Percentiles rank a stretch among this genome's conserved stretches.
These are phyloP conservation scores for Globisporangium abappressorium DNA, from an alignment of 352 stramenopile genomes.

Conservation along the genomic window DNA sequence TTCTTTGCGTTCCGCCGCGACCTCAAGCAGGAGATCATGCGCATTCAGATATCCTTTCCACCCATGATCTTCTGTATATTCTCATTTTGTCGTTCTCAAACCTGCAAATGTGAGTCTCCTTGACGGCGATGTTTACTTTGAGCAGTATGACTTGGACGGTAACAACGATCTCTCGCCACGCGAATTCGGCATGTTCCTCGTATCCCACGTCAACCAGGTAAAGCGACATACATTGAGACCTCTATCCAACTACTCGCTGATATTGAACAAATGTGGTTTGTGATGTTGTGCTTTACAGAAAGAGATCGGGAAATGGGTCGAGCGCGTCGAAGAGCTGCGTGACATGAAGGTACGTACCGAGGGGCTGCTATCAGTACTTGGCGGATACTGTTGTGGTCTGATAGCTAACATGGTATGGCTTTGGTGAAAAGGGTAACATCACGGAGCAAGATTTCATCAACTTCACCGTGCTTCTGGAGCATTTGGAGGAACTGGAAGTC, in stretches of 20 bases:
- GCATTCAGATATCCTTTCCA: conserved; percentile 87
- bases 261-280: background rate
- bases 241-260: background rate
- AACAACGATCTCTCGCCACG: conserved; percentile 76
- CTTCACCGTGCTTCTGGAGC: conserved; percentile 79
- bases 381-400: too few relatives aligned
- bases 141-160: conserved; percentile 85
- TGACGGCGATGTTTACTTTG: conserved; percentile 69
- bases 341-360: conserved; percentile 40
- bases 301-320: conserved; percentile 78
- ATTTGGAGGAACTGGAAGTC: conserved; percentile 82
- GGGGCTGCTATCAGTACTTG: background rate
- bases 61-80: background rate
- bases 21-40: conserved; percentile 81
- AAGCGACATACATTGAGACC: background rate
- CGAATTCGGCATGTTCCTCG: conserved; percentile 87
- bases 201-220: conserved; percentile 84
- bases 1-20: conserved; percentile 73
- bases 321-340: conserved; percentile 68
- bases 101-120: conserved; percentile 23
- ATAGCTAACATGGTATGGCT: background rate
- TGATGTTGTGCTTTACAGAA: conserved; percentile 24
- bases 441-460: conserved; percentile 83
- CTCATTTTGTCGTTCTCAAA: background rate
- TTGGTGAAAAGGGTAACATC: conserved; percentile 46